Evolutionary conservation across 2,329 filamentous ascomycete genomes (phyloP), one percentile per base, ranked within the genome.

Genomic region (Fusarium virguliforme): DNA sequence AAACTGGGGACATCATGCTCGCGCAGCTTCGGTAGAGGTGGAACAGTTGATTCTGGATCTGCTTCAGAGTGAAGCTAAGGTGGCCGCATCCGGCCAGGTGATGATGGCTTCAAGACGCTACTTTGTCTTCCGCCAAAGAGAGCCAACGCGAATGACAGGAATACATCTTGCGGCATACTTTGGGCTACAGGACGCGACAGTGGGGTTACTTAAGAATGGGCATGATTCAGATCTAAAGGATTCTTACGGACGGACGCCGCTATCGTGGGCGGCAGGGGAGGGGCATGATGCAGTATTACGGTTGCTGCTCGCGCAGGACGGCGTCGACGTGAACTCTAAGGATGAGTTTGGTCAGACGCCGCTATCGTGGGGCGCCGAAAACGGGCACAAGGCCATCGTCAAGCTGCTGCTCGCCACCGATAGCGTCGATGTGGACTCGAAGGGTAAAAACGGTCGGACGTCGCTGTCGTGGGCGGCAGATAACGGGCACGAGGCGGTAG

Each of bases 1-100:
- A 2, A 46, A 64, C 15, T 72, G 69, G 69, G 69, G 61, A 1
- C 18, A 62, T 35, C 69, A 72, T 54, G 63, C 66, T 24, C 58
- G 40, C 2, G 9, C 28, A 6, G 34, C 37, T 41, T 26, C 13
- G 22, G 4, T 28, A 26, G n/a, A 37, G 8, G 22, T 15, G 6
- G 22, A 48, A 12, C n/a, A n/a, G n/a, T n/a, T n/a, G n/a, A 46
- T 59, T 8, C 26, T 60, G 3, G 32, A 38, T 22, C 43, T 68
- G 30, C 40, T 62, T 1, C 8, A 62, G 13, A 55, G 10, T 6
- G 28, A 46, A 3, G 3, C 8, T 8, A 57, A 65, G 8, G 41
- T 65, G 5, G 53, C 61, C 3, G 41, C 57, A 0, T n/a, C n/a
- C n/a, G 35, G 30, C 10, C 59, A 65, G 13, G 50, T 30, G 7